Base-by-base conservation (phyloP, 1,284 basidiomycete genomes). In the Ustilago sp. region DNA sequence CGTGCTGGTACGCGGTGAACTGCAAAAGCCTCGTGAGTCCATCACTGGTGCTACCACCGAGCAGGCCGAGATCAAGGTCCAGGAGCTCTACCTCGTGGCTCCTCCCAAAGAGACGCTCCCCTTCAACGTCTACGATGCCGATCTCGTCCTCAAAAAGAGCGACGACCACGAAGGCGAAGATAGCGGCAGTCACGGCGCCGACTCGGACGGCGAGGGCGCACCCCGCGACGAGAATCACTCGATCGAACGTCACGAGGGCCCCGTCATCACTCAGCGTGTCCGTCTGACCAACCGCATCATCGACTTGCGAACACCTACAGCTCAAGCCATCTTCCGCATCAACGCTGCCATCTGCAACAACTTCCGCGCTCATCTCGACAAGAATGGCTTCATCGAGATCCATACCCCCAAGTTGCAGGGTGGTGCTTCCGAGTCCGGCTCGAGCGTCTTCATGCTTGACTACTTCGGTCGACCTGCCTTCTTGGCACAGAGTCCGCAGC, bases 321-420 rank as follows among this genome's bases (percentile, higher is more conserved):
- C 77, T 32, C 83, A 83, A 57, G 78, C 79, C 52, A 80, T 82
- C 65, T 82, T 84, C 77, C 79, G 79, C 54, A 59, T 84, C 61
- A 82, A 83, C 38, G 80, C 83, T 13, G 75, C 72, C 34, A 78
- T 83, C 66, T 79, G 79, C 75, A 79, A 58, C 62, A 59, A 39
- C 52, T 84, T 84, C 73, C 80, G 83, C 38, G 63, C 68, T n/a
- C 83, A 75, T 53, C 73, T 84, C 39, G 74, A 80, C 55, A 55
- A 64, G 45, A 71, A 63, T 55, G 65, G 73, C 38, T 84, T 84
- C 32, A 50, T 81, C 43, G 83, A 84, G 68, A 83, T 84, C 34
- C 83, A 84, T 56, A 81, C 83, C 7, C 83, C 83, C 59, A 84
- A 84, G 74, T 65, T 84, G 31, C 82, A 83, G 50, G 83, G 77